A percentile compares a stretch with the other conserved stretches of the same genome.
Evolutionary conservation across 169 alveolate genomes (phyloP).

Genomic region (Eimeria necatrix): DNA sequence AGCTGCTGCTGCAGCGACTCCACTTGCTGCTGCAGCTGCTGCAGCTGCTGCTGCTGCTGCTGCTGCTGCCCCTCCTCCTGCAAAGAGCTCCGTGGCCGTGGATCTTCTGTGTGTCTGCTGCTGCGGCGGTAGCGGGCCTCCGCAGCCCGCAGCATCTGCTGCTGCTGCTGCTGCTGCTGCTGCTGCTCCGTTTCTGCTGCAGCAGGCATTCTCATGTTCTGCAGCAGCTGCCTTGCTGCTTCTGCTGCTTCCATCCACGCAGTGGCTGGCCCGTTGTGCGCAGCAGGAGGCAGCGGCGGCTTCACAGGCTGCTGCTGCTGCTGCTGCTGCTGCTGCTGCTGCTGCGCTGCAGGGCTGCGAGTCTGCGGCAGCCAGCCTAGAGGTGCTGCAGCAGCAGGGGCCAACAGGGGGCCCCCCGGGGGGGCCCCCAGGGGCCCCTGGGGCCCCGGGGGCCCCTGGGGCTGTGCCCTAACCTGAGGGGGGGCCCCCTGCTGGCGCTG

Average conservation of each 20-base stretch:
- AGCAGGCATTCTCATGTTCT: neutral
- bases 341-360: neutral
- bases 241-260: constrained; percentile 25
- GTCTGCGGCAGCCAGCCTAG: neutral
- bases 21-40: neutral
- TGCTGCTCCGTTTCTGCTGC: neutral
- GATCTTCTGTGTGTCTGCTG: neutral
- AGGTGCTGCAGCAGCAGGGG: neutral
- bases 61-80: neutral
- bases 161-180: constrained; percentile 14
- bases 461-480: neutral
- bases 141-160: constrained; percentile 3
- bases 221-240: constrained; percentile 16
- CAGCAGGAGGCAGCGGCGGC: neutral
- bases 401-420: constrained; percentile 19
- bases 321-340: neutral
- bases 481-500: neutral
- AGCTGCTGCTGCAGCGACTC: constrained; percentile 7
- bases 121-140: neutral
- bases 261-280: neutral
- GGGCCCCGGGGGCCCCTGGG: neutral
- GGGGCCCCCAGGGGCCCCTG: constrained; percentile 41
- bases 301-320: neutral
- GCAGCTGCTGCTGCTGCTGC: constrained; percentile 38
- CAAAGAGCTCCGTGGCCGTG: neutral